Conservation (phyloP, 495 filamentous ascomycete species). For the Neurospora sp. region DNA sequence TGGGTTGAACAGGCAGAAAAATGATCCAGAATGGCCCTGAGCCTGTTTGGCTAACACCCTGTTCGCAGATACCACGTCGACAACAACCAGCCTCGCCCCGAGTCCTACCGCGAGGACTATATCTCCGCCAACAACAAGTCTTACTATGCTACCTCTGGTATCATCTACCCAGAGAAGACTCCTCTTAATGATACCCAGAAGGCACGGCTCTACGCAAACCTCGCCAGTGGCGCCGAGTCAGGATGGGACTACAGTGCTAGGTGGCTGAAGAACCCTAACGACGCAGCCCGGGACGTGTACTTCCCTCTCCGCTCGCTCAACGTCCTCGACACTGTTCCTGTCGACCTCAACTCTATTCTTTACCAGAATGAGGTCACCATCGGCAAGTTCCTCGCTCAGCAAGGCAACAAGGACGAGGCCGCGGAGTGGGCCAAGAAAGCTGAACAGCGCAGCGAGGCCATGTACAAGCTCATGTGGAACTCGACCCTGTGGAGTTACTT, state of each 20-base stretch:
- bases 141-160: conserved; percentile 35
- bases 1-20: conserved; percentile 7
- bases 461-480: conserved; percentile 41
- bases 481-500: conserved; percentile 36
- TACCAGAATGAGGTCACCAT: conserved; percentile 40
- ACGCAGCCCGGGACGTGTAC: conserved; percentile 37
- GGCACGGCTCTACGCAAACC: conserved; percentile 31
- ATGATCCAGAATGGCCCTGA: background rate
- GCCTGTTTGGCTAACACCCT: background rate
- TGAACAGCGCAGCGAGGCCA: conserved; percentile 29
- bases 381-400: conserved; percentile 21
- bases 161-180: conserved; percentile 35
- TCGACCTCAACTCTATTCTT: conserved; percentile 43
- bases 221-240: conserved; percentile 40
- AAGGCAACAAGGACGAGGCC: conserved; percentile 24
- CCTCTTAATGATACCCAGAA: conserved; percentile 31
- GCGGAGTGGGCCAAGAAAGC: conserved; percentile 23
- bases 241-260: conserved; percentile 38
- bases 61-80: conserved; percentile 30
- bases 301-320: conserved; percentile 42
- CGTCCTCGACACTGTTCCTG: conserved; percentile 26
- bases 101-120: conserved; percentile 41
- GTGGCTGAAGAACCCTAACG: conserved; percentile 30
- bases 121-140: conserved; percentile 36
- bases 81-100: conserved; percentile 40